phyloP scores from a whole-genome alignment of 768 basidiomycete species.

The Russula emetica region DNA sequence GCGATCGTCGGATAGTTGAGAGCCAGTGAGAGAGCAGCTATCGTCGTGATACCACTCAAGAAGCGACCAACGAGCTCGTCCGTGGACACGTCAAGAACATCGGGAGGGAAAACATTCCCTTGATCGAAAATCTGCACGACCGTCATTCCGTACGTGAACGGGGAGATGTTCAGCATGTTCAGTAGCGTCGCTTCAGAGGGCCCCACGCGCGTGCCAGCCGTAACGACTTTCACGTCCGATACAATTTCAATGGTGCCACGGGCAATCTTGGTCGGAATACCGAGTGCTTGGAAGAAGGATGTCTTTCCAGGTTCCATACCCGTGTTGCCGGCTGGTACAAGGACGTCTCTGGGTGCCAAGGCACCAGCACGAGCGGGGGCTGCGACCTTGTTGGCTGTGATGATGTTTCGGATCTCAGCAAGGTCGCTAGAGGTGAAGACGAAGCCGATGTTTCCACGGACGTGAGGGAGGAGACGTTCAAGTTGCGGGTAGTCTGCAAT shows the following conservation, averaged over 20 bases:
- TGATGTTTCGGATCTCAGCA: constrained; percentile 91
- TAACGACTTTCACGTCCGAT: constrained; percentile 92
- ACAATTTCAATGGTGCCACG: constrained; percentile 99
- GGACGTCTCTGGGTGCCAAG: constrained; percentile 86
- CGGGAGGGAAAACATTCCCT: constrained; percentile 86
- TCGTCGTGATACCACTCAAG: constrained; percentile 88
- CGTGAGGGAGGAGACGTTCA: constrained; percentile 92
- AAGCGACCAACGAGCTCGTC: constrained; percentile 87
- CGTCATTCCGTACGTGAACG: constrained; percentile 99
- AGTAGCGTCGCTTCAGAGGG: constrained; percentile 95
- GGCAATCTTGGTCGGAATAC: constrained; percentile 99
- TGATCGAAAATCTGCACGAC: constrained; percentile 95
- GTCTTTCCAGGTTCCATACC: constrained; percentile 99
- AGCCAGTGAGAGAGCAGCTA: constrained; percentile 94
- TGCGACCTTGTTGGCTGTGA: constrained; percentile 95
- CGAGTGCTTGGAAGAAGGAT: constrained; percentile 99
- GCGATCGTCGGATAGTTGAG: constrained; percentile 94
- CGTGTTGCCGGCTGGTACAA: constrained; percentile 93
- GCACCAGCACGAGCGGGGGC: constrained; percentile 99
- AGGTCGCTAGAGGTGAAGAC: constrained; percentile 93
- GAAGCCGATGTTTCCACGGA: constrained; percentile 98
- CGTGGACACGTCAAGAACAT: constrained; percentile 91
- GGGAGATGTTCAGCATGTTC: constrained; percentile 99
- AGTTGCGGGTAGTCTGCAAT: constrained; percentile 87
- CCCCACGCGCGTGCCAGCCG: constrained; percentile 89